Evolutionary conservation across 129 eudicot species (phyloP).

Genomic region (Pseudognaphalium luteoalbum): DNA sequence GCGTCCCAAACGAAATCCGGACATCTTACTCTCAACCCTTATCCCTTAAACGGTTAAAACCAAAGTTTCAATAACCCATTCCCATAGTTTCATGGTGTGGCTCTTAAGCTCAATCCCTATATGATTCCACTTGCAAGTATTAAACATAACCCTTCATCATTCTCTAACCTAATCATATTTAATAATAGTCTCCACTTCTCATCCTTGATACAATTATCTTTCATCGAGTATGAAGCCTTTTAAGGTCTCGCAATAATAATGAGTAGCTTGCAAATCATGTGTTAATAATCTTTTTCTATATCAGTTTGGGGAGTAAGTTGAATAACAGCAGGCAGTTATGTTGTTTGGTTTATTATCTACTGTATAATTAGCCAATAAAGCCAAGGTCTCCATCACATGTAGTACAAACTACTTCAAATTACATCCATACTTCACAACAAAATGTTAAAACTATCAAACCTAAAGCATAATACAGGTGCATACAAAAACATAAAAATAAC

Average conservation of each 20-base stretch:
- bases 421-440: not conserved
- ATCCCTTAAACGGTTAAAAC: not conserved
- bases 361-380: slow-evolving; percentile 2
- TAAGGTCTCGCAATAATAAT: not conserved
- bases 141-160: not conserved
- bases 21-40: not conserved
- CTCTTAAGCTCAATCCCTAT: not conserved
- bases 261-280: not conserved
- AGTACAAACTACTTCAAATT: no score
- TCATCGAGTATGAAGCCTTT: not conserved
- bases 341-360: not conserved
- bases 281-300: no score
- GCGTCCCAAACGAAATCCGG: not conserved
- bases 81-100: not conserved
- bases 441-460: not conserved
- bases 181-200: not conserved
- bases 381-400: slow-evolving; percentile 4
- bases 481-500: not conserved
- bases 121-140: not conserved
- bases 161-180: not conserved
- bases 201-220: not conserved
- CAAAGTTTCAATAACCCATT: not conserved
- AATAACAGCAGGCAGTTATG: not conserved
- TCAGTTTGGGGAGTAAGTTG: not conserved
- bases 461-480: not conserved